Base-by-base conservation (phyloP, 2,329 filamentous ascomycete species). In the Lachnellula cervina region DNA sequence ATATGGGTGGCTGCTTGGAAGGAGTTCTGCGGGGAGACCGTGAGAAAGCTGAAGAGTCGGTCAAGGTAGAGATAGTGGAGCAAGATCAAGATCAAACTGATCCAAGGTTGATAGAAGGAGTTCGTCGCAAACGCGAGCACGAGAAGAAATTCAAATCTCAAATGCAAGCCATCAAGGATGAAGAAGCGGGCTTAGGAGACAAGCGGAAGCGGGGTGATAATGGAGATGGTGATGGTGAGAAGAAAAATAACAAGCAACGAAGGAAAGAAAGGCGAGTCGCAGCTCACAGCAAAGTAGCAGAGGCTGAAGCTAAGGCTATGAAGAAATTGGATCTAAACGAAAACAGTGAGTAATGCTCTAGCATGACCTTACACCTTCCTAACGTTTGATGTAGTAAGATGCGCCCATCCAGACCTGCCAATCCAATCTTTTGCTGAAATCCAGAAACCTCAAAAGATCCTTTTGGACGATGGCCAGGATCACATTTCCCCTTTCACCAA, bases 401-500 rank as follows among this genome's bases (percentile, higher is more conserved):
- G 76, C 62, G 67, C 69, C 9, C 65, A 78, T 57, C 69, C 74
- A 17, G 73, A 77, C 14, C 68, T 75, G 6, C 68, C 68, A 8
- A 34, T 56, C 28, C 17, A 56, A 2, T 23, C 54, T 7, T 13
- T 69, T 11, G 32, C 40, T 16, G 56, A 61, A n/a, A 64, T 69
- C 40, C 68, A 52, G 64, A 32, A 73, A 81, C 59, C 67, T 76
- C 46, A 77, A 77, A 17, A 72, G 71, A 32, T 72, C 79, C 1
- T 71, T 77, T 7, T 37, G 47, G 42, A 72, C 73, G 46, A 52
- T 16, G 63, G n/a, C 64, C 43, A 68, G 2, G 75, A 23, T 65
- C 40, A 67, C 1, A 73, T 65, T 2, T 66, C 92, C 0, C 89
- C 91, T 0, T 96, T 96, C 65, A 77, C 84, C 55, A 90, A 92